Evolutionary conservation across 106 monocot genomes (phyloP).

Genomic region (Dactylorhiza incarnata): DNA sequence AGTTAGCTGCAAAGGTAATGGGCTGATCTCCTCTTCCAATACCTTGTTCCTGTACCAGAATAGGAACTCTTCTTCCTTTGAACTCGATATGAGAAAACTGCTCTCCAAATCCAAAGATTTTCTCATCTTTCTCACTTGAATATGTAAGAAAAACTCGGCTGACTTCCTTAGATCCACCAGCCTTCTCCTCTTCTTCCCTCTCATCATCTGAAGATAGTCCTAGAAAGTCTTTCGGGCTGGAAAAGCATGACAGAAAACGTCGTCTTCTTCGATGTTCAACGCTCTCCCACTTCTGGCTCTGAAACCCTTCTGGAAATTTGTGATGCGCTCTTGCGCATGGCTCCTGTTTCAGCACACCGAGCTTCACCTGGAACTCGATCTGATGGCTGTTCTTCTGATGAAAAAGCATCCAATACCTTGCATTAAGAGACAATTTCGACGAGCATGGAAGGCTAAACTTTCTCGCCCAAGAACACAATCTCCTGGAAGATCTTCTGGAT

Average conservation of each 20-base stretch:
- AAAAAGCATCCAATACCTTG: conserved; percentile 50
- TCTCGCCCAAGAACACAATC: conserved; percentile 2
- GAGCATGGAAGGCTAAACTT: background rate
- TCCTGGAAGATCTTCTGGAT: conserved; percentile 4
- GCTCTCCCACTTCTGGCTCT: conserved; percentile 20
- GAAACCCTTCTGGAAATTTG: background rate
- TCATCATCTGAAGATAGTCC: conserved; percentile 8
- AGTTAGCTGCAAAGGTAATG: conserved; percentile 72
- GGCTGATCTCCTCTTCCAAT: conserved; percentile 97
- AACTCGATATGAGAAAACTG: conserved; percentile 82
- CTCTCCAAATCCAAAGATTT: conserved; percentile 84
- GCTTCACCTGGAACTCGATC: conserved; percentile 43
- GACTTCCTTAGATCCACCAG: conserved; percentile 16
- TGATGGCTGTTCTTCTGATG: conserved; percentile 46
- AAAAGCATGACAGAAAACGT: background rate
- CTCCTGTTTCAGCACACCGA: conserved; percentile 31
- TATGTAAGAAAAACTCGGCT: conserved; percentile 58
- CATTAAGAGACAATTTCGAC: conserved; percentile 17
- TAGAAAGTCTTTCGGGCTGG: conserved; percentile 17
- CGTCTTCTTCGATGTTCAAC: conserved; percentile 8
- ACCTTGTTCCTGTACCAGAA: conserved; percentile 88
- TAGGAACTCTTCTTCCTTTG: conserved; percentile 69
- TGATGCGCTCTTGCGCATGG: background rate
- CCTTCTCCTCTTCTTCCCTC: conserved; percentile 14
- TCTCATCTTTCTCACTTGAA: conserved; percentile 58